phyloP scores from a whole-genome alignment of 1,139 yeast genomes.

The Petasospora rhodanensis region DNA sequence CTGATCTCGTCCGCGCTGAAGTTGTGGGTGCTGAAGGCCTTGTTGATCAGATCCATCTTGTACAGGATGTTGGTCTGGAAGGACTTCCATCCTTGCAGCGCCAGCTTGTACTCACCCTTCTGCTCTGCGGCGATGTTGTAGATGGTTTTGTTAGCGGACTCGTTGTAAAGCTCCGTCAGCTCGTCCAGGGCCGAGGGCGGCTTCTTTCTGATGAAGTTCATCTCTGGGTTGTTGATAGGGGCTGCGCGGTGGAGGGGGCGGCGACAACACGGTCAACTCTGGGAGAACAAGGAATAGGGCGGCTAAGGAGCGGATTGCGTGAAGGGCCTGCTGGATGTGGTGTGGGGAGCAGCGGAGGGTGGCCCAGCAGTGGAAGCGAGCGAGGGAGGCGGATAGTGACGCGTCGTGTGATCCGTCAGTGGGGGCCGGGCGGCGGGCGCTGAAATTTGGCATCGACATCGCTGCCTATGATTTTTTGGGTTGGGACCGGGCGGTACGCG shows the following conservation, averaged over 20 bases:
- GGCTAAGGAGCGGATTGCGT: no score
- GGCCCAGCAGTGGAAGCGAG: no score
- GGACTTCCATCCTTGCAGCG: slow-evolving; percentile 69
- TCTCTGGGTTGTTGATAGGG: slow-evolving; percentile 4
- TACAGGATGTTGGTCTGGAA: slow-evolving; percentile 56
- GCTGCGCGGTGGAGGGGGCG: slow-evolving; percentile 1
- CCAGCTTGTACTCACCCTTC: slow-evolving; percentile 44
- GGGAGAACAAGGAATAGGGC: no score
- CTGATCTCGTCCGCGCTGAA: slow-evolving; percentile 39
- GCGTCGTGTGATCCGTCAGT: no score
- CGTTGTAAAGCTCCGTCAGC: slow-evolving; percentile 56
- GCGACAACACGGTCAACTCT: no score
- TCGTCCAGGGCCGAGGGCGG: slow-evolving; percentile 57
- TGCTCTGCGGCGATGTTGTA: slow-evolving; percentile 57
- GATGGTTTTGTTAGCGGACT: slow-evolving; percentile 54
- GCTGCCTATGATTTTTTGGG: no score
- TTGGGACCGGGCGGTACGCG: no score
- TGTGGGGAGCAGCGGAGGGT: no score
- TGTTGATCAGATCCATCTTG: slow-evolving; percentile 53
- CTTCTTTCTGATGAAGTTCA: slow-evolving; percentile 48
- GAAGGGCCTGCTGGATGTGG: no score
- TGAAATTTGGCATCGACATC: no score
- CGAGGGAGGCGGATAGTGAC: no score
- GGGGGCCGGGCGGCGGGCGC: no score
- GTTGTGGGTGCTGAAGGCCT: slow-evolving; percentile 35